Evolutionary conservation across 257 asterid genomes (phyloP).

Genomic region (Rauvolfia tetraphylla): DNA sequence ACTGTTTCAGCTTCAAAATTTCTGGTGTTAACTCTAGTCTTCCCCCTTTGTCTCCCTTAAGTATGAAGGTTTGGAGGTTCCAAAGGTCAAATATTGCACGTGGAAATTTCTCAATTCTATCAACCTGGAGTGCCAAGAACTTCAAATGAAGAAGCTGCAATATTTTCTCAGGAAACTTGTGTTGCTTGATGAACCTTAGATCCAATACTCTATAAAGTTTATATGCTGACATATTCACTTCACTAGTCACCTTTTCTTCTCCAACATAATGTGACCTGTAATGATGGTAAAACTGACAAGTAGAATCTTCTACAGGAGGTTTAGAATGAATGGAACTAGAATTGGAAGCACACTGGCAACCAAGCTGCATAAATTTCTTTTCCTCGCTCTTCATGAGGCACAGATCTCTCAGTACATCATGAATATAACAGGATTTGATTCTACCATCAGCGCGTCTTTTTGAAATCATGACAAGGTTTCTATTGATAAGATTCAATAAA

Average conservation of each 20-base stretch:
- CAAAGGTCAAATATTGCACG: not conserved
- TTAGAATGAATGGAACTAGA: not conserved
- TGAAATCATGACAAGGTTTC: not conserved
- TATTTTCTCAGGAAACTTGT: not conserved
- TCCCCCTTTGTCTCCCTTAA: not conserved
- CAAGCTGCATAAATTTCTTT: not conserved
- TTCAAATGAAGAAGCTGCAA: not conserved
- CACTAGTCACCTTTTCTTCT: not conserved
- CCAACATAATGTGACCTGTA: not conserved
- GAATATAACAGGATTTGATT: not conserved
- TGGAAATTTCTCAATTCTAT: not conserved
- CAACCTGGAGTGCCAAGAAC: not conserved
- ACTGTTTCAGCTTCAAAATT: slow-evolving; percentile 3
- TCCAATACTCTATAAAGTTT: not conserved
- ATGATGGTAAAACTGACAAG: not conserved
- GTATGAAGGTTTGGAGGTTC: slow-evolving; percentile 4
- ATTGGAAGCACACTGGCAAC: not conserved
- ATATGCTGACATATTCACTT: not conserved
- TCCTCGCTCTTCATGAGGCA: not conserved
- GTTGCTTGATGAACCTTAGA: not conserved
- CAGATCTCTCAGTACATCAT: slow-evolving; percentile 6
- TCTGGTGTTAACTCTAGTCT: not conserved
- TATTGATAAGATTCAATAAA: not conserved
- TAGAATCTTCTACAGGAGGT: not conserved
- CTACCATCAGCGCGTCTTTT: not conserved